Evolutionary conservation across 225 moss, liverwort and hornwort species (phyloP), one percentile per base, ranked within the genome.

Genomic region (Polytrichum formosum): DNA sequence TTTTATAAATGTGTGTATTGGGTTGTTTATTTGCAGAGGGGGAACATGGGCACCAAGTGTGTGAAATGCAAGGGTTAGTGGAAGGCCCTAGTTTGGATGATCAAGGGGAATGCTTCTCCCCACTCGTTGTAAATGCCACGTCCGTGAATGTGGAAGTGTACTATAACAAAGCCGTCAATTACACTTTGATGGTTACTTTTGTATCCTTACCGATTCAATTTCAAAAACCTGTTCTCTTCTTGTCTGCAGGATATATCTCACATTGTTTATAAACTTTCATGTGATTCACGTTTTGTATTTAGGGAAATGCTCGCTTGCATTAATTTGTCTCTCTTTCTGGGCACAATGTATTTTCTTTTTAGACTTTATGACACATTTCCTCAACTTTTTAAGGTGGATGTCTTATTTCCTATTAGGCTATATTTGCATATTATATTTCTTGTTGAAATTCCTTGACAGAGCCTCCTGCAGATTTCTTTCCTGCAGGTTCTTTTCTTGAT

Each of bases 101-200:
- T 28, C 82, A 84, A 66, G 93, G 89, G 83, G 95, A 96, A 75
- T 96, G 96, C 71, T 96, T 96, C 68, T 90, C 96, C 67, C 96
- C 96, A 5, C 76, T 96, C 23, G 77, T 80, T 68, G 91, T 96
- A 61, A 96, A 96, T 82, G 93, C 91, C 56, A 93, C 96, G 7
- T 90, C 93, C 35, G 91, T 96, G 68, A 96, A 93, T 62, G 96
- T 93, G 65, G 93, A 92, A 74, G 84, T 93, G 79, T 96, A 96
- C 59, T 96, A 96, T 79, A 96, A 96, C 75, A 96, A 96, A 77
- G 96, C 91, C 67, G 91, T 96, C 78, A 96, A 96, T 76, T 96
- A 96, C 74, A 96, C 93, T 46, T 90, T 96, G 89, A 96, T 96
- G 96, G 96, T 96, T 74, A 96, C 96, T 73, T 96, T 96, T 81